Percentiles rank a stretch among this genome's conserved stretches.
These are phyloP conservation scores for Lagerstroemia speciosa DNA, from an alignment of 345 rosid genomes.

Conservation along the genomic window DNA sequence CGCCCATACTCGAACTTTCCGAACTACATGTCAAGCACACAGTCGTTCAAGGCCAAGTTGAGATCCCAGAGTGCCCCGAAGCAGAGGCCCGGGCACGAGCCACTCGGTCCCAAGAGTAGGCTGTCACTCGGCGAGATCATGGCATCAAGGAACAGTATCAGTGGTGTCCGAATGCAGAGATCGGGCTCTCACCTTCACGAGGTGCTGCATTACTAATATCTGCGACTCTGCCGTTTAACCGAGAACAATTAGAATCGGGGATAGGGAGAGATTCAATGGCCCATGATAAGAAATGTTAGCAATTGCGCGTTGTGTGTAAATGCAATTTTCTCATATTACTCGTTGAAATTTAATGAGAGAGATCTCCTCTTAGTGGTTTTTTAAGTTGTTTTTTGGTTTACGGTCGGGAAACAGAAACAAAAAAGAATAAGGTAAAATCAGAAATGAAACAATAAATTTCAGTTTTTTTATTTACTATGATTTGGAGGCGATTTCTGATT, in stretches of 20 bases:
- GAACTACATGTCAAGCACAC: slow-evolving; percentile 70
- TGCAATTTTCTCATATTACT: not conserved
- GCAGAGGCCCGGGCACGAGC: slow-evolving; percentile 70
- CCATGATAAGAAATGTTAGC: not conserved
- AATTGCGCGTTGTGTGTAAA: not conserved
- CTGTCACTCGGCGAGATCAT: slow-evolving; percentile 57
- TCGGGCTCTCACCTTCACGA: slow-evolving; percentile 27
- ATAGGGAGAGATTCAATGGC: not conserved
- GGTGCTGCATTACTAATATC: slow-evolving; percentile 5
- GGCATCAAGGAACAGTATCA: slow-evolving; percentile 58
- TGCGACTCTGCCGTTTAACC: not conserved
- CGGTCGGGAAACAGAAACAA: no score
- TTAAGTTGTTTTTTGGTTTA: no score
- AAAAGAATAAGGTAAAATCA: no score
- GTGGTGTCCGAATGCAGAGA: slow-evolving; percentile 43
- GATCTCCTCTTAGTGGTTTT: not conserved
- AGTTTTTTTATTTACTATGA: no score
- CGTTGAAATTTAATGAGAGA: not conserved
- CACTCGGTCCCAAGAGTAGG: slow-evolving; percentile 35
- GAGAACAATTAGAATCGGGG: not conserved
- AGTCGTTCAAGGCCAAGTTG: slow-evolving; percentile 67
- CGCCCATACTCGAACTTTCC: slow-evolving; percentile 42
- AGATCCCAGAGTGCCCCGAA: slow-evolving; percentile 76
- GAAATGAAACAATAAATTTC: no score
- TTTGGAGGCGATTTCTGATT: no score